Conservation (phyloP, 2,329 filamentous ascomycete species). For the Nannizziopsis arthrosporioides region DNA sequence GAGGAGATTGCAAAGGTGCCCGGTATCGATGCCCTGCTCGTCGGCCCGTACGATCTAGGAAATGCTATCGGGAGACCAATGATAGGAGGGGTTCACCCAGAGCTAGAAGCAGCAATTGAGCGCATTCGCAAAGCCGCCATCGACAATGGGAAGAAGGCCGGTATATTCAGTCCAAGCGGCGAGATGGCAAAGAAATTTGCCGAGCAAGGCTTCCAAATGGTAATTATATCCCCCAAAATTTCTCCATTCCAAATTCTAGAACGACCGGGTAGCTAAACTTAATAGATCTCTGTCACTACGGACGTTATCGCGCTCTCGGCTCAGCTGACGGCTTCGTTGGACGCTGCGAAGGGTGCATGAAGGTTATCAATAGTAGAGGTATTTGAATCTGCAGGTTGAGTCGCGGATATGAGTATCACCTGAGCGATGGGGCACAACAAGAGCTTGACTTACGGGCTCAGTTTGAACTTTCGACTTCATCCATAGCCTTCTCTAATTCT, state of each 20-base stretch:
- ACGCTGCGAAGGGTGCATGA: constrained; percentile 24
- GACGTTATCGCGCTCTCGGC: constrained; percentile 37
- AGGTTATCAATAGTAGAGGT: background rate
- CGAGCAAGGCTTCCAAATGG: constrained; percentile 45
- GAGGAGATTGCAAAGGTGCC: constrained; percentile 42
- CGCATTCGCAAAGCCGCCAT: constrained; percentile 42
- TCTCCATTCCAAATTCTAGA: background rate
- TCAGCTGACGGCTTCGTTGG: constrained; percentile 28
- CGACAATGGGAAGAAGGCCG: constrained; percentile 42
- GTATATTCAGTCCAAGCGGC: constrained; percentile 44
- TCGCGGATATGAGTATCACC: background rate
- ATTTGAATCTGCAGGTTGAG: background rate
- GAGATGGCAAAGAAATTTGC: constrained; percentile 42
- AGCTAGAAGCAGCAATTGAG: constrained; percentile 42
- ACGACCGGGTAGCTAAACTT: background rate
- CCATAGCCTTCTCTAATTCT: constrained; percentile 44
- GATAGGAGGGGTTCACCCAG: constrained; percentile 36
- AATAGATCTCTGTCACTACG: constrained; percentile 32
- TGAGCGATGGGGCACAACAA: background rate
- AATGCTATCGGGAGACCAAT: constrained; percentile 47
- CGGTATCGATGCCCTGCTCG: constrained; percentile 43
- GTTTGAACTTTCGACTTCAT: constrained; percentile 33
- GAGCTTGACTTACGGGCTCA: background rate
- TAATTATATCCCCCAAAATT: constrained; percentile 16
- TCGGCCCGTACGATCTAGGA: constrained; percentile 46